phyloP scores from a whole-genome alignment of 805 yeast species.

The Candida fluviatilis region DNA sequence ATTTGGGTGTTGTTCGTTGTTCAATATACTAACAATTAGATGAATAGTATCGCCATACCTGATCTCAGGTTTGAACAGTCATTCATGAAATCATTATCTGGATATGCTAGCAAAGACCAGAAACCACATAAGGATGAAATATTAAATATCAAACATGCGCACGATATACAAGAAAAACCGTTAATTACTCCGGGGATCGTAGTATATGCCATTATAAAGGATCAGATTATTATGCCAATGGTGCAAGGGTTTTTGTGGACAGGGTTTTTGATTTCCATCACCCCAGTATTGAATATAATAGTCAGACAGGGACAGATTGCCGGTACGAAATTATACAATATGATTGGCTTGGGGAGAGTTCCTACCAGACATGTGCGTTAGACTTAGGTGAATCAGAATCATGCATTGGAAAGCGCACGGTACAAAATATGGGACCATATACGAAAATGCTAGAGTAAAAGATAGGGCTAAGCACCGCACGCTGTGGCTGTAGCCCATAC shows the following conservation, averaged over 20 bases:
- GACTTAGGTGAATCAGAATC: background rate
- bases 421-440: too few species aligned
- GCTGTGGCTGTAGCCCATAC: too few species aligned
- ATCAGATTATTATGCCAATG: conserved; percentile 51
- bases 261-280: conserved; percentile 31
- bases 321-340: conserved; percentile 21
- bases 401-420: too few species aligned
- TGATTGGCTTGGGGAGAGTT: conserved; percentile 16
- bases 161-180: too few species aligned
- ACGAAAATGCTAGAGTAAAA: too few species aligned
- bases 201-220: conserved; percentile 45
- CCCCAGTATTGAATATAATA: conserved; percentile 30
- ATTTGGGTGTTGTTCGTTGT: background rate
- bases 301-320: conserved; percentile 23
- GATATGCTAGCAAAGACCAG: conserved; percentile 21
- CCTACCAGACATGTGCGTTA: background rate
- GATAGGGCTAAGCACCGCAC: too few species aligned
- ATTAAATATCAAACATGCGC: background rate
- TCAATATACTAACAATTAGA: background rate
- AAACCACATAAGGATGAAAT: too few species aligned
- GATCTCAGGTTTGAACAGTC: conserved; percentile 67
- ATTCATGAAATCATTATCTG: conserved; percentile 36
- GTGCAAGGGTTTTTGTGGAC: conserved; percentile 50
- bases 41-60: conserved; percentile 35
- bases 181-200: conserved; percentile 42